A percentile compares a stretch with the other conserved stretches of the same genome.
phyloP scores from a whole-genome alignment of 2,329 filamentous ascomycete species.

The Xylaria sp. region DNA sequence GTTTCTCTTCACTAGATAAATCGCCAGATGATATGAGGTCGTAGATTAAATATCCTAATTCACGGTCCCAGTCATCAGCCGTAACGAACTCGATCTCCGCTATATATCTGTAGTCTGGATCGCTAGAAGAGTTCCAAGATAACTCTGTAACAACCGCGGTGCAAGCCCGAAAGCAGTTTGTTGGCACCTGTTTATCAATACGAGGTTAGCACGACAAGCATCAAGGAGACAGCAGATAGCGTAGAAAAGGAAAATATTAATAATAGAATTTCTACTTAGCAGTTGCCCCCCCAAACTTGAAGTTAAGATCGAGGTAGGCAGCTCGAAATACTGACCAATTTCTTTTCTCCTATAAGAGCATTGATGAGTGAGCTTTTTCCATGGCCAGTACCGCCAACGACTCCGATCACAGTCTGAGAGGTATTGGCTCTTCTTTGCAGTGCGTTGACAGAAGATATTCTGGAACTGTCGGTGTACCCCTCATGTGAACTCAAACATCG shows the following conservation, averaged over 20 bases:
- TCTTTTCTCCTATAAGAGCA: constrained; percentile 29
- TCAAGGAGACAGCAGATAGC: no score
- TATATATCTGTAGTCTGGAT: constrained; percentile 48
- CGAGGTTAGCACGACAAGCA: not conserved
- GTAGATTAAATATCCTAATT: constrained; percentile 54
- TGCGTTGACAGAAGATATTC: constrained; percentile 8
- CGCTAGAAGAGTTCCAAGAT: constrained; percentile 55
- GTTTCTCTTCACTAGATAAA: constrained; percentile 44
- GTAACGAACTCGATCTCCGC: constrained; percentile 65
- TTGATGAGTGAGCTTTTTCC: constrained; percentile 38
- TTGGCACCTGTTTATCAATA: constrained; percentile 35
- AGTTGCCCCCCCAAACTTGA: not conserved
- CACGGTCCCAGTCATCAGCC: constrained; percentile 56
- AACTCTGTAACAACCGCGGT: constrained; percentile 68
- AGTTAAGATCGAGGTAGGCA: not conserved
- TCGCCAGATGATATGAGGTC: constrained; percentile 53
- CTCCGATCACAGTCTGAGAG: constrained; percentile 25
- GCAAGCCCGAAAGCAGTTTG: constrained; percentile 63
- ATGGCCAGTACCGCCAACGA: constrained; percentile 32
- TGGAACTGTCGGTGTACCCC: not conserved
- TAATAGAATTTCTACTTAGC: not conserved
- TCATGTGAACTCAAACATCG: not conserved
- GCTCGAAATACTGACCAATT: constrained; percentile 37
- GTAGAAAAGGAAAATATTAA: not conserved
- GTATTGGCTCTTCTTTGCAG: constrained; percentile 15